These are phyloP conservation scores for Suhomyces taliae DNA, from an alignment of 1,139 yeast species.

Conservation along the genomic window DNA sequence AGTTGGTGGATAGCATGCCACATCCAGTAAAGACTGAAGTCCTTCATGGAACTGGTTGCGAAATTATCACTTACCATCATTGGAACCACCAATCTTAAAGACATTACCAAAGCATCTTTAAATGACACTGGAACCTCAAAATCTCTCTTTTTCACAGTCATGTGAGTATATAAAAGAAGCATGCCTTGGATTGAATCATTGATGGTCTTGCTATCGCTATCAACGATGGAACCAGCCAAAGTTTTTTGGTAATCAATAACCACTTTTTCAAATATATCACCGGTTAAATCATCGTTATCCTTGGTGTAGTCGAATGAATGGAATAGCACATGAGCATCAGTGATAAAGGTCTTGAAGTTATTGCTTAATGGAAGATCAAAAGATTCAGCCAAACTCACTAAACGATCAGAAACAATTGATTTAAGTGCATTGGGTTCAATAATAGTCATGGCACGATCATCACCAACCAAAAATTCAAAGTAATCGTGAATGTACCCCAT, in stretches of 20 bases:
- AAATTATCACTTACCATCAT: constrained; percentile 34
- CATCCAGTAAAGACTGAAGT: constrained; percentile 37
- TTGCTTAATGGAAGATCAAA: constrained; percentile 59
- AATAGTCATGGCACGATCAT: not conserved
- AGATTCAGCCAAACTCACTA: constrained; percentile 55
- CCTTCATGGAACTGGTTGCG: constrained; percentile 26
- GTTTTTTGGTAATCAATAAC: constrained; percentile 37
- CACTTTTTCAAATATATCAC: constrained; percentile 34
- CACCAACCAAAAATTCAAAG: constrained; percentile 21
- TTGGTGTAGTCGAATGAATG: constrained; percentile 20
- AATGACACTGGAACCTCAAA: constrained; percentile 24
- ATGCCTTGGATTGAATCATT: constrained; percentile 34
- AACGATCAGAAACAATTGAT: constrained; percentile 36
- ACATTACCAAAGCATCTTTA: constrained; percentile 34
- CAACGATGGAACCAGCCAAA: constrained; percentile 27
- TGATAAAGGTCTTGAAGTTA: constrained; percentile 36
- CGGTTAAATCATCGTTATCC: constrained; percentile 15
- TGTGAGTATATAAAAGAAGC: constrained; percentile 30
- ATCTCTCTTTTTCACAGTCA: constrained; percentile 16
- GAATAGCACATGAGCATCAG: constrained; percentile 28
- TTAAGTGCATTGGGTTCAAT: not conserved
- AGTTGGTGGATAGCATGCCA: constrained; percentile 40
- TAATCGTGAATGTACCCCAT: constrained; percentile 28
- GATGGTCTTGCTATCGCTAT: constrained; percentile 27
- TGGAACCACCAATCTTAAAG: constrained; percentile 39